Percentiles rank a stretch among this genome's conserved stretches.
Evolutionary conservation across 2,329 filamentous ascomycete species (phyloP).

Genomic region (Penicillium brasilianum): DNA sequence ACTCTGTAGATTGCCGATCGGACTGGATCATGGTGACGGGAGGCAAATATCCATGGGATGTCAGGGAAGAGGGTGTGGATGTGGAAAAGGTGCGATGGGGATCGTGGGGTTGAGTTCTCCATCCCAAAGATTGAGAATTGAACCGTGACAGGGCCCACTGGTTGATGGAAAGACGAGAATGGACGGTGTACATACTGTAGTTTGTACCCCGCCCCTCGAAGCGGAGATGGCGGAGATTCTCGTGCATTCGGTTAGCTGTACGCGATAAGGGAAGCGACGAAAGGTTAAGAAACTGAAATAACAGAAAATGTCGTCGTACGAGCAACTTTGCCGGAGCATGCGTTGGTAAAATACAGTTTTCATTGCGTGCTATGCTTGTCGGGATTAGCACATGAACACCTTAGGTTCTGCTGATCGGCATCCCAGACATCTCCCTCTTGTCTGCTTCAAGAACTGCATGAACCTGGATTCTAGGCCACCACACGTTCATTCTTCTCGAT

Average conservation of each 20-base stretch:
- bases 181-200: background rate
- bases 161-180: background rate
- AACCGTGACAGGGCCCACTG: background rate
- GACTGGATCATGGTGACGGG: conserved; percentile 22
- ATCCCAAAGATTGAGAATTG: background rate
- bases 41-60: background rate
- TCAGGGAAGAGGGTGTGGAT: background rate
- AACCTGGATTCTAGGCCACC: background rate
- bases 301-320: background rate
- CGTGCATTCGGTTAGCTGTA: conserved; percentile 7
- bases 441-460: too few species aligned
- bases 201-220: conserved; percentile 17
- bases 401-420: too few species aligned
- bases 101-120: background rate
- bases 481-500: background rate
- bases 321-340: background rate
- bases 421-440: too few species aligned
- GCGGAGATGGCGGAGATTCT: conserved; percentile 21
- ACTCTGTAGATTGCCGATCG: conserved; percentile 19
- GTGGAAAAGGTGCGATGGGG: background rate
- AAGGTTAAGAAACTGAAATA: background rate
- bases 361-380: background rate
- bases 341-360: background rate
- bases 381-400: background rate
- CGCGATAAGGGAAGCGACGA: background rate